Percentiles rank a stretch among this genome's conserved stretches.
Evolutionary conservation across 805 yeast species (phyloP).

Genomic region (Yamadazyma scolyti): DNA sequence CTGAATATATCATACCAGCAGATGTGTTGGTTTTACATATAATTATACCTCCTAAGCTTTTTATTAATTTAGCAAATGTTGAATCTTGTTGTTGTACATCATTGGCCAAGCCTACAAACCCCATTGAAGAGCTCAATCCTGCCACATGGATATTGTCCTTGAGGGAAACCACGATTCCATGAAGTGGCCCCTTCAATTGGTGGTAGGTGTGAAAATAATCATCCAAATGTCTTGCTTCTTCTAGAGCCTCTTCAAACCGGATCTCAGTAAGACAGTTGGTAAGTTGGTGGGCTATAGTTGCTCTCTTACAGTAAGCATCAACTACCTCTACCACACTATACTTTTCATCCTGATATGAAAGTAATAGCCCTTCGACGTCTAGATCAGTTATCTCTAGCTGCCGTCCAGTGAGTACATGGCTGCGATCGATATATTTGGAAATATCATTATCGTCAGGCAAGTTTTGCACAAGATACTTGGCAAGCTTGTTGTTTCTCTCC

Average conservation of each 20-base stretch:
- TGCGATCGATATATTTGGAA: neutral
- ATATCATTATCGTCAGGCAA: no score
- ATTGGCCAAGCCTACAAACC: constrained; percentile 41
- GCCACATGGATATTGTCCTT: constrained; percentile 45
- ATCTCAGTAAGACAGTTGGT: constrained; percentile 36
- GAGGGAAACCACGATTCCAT: constrained; percentile 28
- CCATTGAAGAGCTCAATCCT: constrained; percentile 49
- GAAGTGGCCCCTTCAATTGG: constrained; percentile 22
- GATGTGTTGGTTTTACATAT: constrained; percentile 55
- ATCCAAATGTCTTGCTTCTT: constrained; percentile 21
- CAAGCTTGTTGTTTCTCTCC: no score
- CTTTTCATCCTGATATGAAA: neutral
- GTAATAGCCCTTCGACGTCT: neutral
- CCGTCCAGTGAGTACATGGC: neutral
- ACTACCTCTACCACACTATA: constrained; percentile 21
- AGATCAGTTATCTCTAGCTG: neutral
- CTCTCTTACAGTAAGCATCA: constrained; percentile 53
- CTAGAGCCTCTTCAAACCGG: constrained; percentile 23
- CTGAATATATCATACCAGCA: constrained; percentile 49
- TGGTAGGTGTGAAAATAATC: constrained; percentile 15
- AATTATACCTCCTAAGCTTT: constrained; percentile 49
- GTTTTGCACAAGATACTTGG: no score
- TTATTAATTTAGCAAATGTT: constrained; percentile 36
- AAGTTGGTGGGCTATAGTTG: constrained; percentile 56
- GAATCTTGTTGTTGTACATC: constrained; percentile 33